phyloP scores from a whole-genome alignment of 768 basidiomycete species.

The Mycena crocata region DNA sequence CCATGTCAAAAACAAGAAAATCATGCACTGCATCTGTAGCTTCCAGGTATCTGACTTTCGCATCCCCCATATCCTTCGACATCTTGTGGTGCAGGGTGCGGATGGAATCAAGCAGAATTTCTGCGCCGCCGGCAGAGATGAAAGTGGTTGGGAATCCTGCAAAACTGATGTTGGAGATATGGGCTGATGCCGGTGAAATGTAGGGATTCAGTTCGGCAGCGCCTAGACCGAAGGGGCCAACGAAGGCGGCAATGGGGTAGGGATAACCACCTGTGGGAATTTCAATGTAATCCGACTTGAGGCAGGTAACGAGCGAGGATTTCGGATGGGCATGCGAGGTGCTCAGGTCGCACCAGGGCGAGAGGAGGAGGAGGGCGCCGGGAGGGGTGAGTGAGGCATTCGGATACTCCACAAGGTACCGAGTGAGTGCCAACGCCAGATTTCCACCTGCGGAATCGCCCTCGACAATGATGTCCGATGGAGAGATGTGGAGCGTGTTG shows the following conservation, averaged over 20 bases:
- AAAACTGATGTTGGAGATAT: conserved; percentile 55
- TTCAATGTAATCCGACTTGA: conserved; percentile 53
- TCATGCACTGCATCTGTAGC: conserved; percentile 66
- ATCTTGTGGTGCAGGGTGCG: conserved; percentile 59
- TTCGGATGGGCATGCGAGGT: conserved; percentile 51
- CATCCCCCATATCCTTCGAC: conserved; percentile 60
- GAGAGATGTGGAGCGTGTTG: conserved; percentile 63
- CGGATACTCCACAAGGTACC: conserved; percentile 67
- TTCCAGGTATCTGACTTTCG: conserved; percentile 60
- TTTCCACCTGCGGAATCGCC: conserved; percentile 88
- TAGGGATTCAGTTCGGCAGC: conserved; percentile 62
- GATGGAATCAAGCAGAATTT: conserved; percentile 67
- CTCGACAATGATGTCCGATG: conserved; percentile 70
- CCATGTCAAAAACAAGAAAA: conserved; percentile 54
- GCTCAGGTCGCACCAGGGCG: conserved; percentile 67
- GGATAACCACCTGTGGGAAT: conserved; percentile 32
- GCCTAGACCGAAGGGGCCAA: conserved; percentile 60
- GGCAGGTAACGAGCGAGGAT: conserved; percentile 50
- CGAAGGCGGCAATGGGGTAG: conserved; percentile 55
- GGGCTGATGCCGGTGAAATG: conserved; percentile 67
- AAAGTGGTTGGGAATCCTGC: conserved; percentile 71
- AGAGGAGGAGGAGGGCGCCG: conserved; percentile 62
- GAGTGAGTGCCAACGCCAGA: conserved; percentile 70
- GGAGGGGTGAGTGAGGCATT: conserved; percentile 57
- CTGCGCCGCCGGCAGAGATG: conserved; percentile 67